Percentiles rank a stretch among this genome's conserved stretches.
Conservation (phyloP, 2,329 filamentous ascomycete species). For the Fusarium tupiense region DNA sequence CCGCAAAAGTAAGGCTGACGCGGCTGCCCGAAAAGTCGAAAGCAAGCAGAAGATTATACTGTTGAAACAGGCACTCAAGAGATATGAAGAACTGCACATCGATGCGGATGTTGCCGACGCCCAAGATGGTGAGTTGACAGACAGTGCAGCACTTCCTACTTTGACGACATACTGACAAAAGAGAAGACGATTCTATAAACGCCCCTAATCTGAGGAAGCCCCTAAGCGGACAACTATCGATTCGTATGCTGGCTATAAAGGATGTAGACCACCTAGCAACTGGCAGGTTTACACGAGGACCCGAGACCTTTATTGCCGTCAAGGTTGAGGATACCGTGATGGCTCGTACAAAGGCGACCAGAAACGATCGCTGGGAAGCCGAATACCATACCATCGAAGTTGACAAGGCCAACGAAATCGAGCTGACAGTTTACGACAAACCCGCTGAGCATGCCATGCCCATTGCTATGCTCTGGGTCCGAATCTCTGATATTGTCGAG, state of each 20-base stretch:
- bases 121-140: constrained; percentile 74
- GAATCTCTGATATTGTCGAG: constrained; percentile 96
- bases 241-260: constrained; percentile 87
- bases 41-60: constrained; percentile 98
- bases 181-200: constrained; percentile 91
- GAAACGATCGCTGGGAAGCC: constrained; percentile 90
- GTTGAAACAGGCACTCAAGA: constrained; percentile 92
- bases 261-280: constrained; percentile 94
- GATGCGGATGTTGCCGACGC: constrained; percentile 84
- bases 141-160: neutral
- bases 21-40: constrained; percentile 87
- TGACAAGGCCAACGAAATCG: constrained; percentile 98
- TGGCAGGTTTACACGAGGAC: constrained; percentile 84
- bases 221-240: constrained; percentile 87
- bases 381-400: constrained; percentile 93
- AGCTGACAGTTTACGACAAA: constrained; percentile 97
- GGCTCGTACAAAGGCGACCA: constrained; percentile 84
- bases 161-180: constrained; percentile 27
- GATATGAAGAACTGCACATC: constrained; percentile 97
- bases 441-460: constrained; percentile 89
- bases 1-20: constrained; percentile 92
- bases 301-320: constrained; percentile 94
- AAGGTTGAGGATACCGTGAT: constrained; percentile 97
- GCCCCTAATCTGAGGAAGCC: constrained; percentile 95
- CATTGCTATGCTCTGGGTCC: constrained; percentile 94